Evolutionary conservation across 306 rosid genomes (phyloP).

Genomic region (Rosa lucieae): DNA sequence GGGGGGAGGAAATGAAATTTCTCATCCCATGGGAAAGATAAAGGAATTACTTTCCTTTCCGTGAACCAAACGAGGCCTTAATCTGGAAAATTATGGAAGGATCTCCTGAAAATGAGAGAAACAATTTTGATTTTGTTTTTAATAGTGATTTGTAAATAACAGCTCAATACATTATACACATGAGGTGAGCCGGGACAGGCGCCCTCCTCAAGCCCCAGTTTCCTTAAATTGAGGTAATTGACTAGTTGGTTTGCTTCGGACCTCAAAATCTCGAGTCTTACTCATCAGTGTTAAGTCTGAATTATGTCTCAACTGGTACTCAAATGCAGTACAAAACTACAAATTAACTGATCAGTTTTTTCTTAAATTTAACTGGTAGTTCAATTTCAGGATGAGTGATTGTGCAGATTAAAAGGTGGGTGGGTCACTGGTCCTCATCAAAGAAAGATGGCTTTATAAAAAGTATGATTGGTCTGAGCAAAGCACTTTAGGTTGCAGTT

Average conservation of each 20-base stretch:
- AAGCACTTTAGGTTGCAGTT: background rate
- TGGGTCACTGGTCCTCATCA: constrained; percentile 22
- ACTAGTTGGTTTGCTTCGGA: background rate
- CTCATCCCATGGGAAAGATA: too few species aligned
- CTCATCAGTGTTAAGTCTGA: background rate
- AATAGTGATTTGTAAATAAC: background rate
- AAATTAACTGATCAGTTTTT: background rate
- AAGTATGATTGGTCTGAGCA: background rate
- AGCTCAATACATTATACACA: too few species aligned
- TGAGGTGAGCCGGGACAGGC: too few species aligned
- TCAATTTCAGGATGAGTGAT: background rate
- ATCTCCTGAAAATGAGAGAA: background rate
- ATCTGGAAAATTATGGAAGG: background rate
- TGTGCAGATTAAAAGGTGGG: background rate
- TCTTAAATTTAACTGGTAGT: too few species aligned
- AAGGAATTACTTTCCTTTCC: too few species aligned
- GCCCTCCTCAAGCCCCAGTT: too few species aligned
- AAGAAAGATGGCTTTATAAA: background rate
- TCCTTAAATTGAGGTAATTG: too few species aligned
- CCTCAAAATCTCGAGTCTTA: background rate
- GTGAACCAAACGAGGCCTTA: too few species aligned
- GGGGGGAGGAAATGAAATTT: too few species aligned
- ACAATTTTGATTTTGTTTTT: background rate
- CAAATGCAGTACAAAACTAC: background rate
- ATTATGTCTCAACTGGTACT: background rate